Conservation (phyloP, 1,139 yeast genomes). For the Lodderomyces elongisporus region DNA sequence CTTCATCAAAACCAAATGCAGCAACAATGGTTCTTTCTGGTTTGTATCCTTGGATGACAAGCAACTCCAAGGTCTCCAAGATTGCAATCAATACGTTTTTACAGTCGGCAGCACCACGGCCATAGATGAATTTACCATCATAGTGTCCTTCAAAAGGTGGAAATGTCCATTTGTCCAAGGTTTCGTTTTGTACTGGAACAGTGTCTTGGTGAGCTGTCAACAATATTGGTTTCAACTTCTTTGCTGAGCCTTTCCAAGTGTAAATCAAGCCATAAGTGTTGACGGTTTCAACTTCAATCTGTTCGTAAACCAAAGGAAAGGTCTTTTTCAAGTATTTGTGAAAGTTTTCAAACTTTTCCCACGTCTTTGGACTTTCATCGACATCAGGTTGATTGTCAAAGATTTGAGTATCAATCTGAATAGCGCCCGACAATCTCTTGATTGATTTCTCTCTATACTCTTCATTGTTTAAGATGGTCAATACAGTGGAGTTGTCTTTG, state of each 20-base stretch:
- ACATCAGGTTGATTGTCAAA: conserved; percentile 42
- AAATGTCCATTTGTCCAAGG: conserved; percentile 56
- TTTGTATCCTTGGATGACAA: conserved; percentile 22
- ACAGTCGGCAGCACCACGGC: conserved; percentile 42
- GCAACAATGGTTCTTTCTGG: conserved; percentile 37
- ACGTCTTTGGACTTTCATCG: conserved; percentile 30
- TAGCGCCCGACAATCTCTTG: conserved; percentile 35
- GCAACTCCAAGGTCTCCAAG: conserved; percentile 35
- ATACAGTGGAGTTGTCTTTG: conserved; percentile 32
- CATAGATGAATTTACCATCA: conserved; percentile 47
- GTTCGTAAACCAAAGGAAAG: conserved; percentile 54
- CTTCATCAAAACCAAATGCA: conserved; percentile 46
- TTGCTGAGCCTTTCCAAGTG: conserved; percentile 59
- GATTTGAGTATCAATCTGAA: conserved; percentile 42
- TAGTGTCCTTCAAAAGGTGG: conserved; percentile 68
- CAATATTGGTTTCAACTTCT: conserved; percentile 54
- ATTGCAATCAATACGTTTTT: conserved; percentile 37
- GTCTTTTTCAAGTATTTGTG: conserved; percentile 50
- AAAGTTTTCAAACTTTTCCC: conserved; percentile 46
- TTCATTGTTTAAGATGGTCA: conserved; percentile 27
- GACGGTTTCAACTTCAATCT: conserved; percentile 49
- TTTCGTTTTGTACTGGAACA: conserved; percentile 67
- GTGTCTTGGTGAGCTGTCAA: conserved; percentile 79
- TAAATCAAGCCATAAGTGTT: conserved; percentile 64
- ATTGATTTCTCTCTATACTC: conserved; percentile 32